phyloP scores from a whole-genome alignment of 768 basidiomycete genomes.

The Asterophora lycoperdoides region DNA sequence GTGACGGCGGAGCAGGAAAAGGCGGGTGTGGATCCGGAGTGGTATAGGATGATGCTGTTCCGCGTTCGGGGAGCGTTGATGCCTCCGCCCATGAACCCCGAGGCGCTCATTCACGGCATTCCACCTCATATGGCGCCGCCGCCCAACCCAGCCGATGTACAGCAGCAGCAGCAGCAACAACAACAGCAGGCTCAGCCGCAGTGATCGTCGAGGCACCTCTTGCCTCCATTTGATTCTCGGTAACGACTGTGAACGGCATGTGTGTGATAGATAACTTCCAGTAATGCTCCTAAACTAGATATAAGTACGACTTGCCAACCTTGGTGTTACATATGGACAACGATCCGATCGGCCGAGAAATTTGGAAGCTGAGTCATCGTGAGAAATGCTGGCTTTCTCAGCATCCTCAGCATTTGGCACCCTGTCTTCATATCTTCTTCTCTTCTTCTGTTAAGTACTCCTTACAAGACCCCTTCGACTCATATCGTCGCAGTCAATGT shows the following conservation, averaged over 20 bases:
- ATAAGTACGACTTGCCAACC: too few species aligned
- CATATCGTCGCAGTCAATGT: slow-evolving; percentile 37
- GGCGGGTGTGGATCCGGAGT: slow-evolving; percentile 73
- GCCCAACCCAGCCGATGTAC: slow-evolving; percentile 35
- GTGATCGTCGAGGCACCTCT: background rate
- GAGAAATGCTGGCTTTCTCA: background rate
- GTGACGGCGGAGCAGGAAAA: slow-evolving; percentile 82
- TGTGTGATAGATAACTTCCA: background rate
- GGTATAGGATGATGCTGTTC: slow-evolving; percentile 83
- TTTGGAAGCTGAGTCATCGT: background rate
- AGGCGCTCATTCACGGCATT: slow-evolving; percentile 44
- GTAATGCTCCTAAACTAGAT: background rate
- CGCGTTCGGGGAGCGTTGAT: slow-evolving; percentile 73
- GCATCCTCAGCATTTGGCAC: background rate
- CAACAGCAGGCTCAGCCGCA: slow-evolving; percentile 14
- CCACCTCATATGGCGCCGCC: slow-evolving; percentile 38
- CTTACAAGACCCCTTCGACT: background rate
- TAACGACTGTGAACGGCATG: background rate
- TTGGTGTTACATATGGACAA: too few species aligned
- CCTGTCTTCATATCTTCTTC: too few species aligned
- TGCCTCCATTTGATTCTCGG: background rate
- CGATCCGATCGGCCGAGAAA: background rate
- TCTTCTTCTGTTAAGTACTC: background rate
- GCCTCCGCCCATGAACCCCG: slow-evolving; percentile 51
- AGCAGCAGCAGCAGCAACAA: slow-evolving; percentile 28